These are phyloP conservation scores for Coniochaeta prunicola DNA, from an alignment of 2,329 filamentous ascomycete genomes.

Conservation along the genomic window DNA sequence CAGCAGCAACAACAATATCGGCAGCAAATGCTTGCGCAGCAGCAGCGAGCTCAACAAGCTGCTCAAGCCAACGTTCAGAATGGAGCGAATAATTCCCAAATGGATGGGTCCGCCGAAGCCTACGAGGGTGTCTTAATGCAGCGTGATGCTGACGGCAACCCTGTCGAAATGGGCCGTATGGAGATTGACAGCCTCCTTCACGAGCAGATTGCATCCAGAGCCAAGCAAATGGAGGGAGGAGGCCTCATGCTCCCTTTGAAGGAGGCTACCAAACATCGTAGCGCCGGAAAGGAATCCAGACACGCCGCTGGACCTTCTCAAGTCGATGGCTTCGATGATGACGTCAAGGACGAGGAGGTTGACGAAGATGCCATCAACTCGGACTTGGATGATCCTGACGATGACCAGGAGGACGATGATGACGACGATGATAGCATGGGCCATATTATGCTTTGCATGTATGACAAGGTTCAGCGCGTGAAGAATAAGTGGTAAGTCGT, in stretches of 20 bases:
- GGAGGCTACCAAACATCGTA: slow-evolving; percentile 37
- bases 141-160: slow-evolving; percentile 44
- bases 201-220: slow-evolving; percentile 56
- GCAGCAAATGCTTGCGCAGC: slow-evolving; percentile 3
- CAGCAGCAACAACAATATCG: neutral
- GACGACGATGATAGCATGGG: slow-evolving; percentile 78
- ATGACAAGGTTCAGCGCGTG: slow-evolving; percentile 97
- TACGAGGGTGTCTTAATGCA: slow-evolving; percentile 54
- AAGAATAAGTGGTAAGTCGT: slow-evolving; percentile 85
- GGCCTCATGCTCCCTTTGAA: slow-evolving; percentile 68
- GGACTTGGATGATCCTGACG: slow-evolving; percentile 91
- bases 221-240: slow-evolving; percentile 64
- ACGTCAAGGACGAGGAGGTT: slow-evolving; percentile 52
- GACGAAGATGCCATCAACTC: slow-evolving; percentile 98
- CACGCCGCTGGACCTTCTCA: slow-evolving; percentile 31
- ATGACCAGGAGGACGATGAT: slow-evolving; percentile 74
- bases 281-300: slow-evolving; percentile 12
- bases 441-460: slow-evolving; percentile 97
- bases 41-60: slow-evolving; percentile 20
- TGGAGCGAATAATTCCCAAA: slow-evolving; percentile 47
- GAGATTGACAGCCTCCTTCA: slow-evolving; percentile 66
- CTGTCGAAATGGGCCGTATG: slow-evolving; percentile 47
- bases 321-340: slow-evolving; percentile 55
- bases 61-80: slow-evolving; percentile 34
- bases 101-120: slow-evolving; percentile 64